These are phyloP conservation scores for Colletotrichum orbiculare DNA, from an alignment of 2,329 filamentous ascomycete species.

Conservation along the genomic window DNA sequence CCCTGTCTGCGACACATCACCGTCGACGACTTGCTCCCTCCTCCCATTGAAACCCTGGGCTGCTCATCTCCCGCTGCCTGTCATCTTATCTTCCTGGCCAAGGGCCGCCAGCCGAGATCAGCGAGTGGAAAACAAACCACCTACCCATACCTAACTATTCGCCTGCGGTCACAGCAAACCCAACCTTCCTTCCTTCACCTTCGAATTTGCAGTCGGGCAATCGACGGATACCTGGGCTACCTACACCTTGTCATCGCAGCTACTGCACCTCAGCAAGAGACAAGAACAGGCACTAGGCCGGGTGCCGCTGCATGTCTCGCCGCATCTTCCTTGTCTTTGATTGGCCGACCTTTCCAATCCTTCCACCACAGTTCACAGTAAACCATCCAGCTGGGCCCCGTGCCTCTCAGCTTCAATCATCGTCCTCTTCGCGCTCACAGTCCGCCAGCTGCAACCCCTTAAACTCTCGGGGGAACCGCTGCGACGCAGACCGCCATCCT, in stretches of 20 bases:
- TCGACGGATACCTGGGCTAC: no score
- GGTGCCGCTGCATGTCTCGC: conserved; percentile 31
- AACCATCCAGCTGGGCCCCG: conserved; percentile 19
- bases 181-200: conserved; percentile 8
- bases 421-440: background rate
- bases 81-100: conserved; percentile 29
- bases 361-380: background rate
- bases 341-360: conserved; percentile 22
- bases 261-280: conserved; percentile 35
- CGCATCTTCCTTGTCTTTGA: conserved; percentile 7
- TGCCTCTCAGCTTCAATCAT: background rate
- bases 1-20: conserved; percentile 5
- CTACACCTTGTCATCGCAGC: conserved; percentile 9
- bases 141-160: background rate
- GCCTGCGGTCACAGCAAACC: background rate
- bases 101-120: conserved; percentile 28
- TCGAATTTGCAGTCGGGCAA: background rate
- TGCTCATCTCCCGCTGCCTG: conserved; percentile 35
- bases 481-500: conserved; percentile 13
- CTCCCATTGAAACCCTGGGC: conserved; percentile 1
- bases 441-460: conserved; percentile 31
- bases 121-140: conserved; percentile 12
- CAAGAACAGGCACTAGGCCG: conserved; percentile 19
- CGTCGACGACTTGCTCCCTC: conserved; percentile 1
- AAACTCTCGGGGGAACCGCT: conserved; percentile 20